A percentile compares a stretch with the other conserved stretches of the same genome.
phyloP scores from a whole-genome alignment of 495 filamentous ascomycete genomes.

The Terfezia claveryi region DNA sequence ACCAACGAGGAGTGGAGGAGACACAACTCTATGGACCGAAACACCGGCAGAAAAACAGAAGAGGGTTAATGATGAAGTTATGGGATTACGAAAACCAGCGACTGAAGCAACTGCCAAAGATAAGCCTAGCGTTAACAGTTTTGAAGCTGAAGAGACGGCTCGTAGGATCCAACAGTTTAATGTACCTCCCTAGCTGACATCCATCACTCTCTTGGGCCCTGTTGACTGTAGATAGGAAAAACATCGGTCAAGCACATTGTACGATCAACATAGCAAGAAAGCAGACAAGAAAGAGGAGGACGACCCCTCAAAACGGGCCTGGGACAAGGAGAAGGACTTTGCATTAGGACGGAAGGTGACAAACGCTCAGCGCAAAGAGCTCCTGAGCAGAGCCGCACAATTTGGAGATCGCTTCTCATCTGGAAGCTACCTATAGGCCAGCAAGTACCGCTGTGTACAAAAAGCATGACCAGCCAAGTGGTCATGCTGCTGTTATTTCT shows the following conservation, averaged over 20 bases:
- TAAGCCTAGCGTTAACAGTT: slow-evolving; percentile 14
- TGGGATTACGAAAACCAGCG: slow-evolving; percentile 39
- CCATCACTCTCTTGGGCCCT: slow-evolving; percentile 1
- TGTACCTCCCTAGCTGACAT: slow-evolving; percentile 18
- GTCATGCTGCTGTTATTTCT: too few relatives aligned
- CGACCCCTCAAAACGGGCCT: slow-evolving; percentile 71
- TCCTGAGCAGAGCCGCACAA: slow-evolving; percentile 58
- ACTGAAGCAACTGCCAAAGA: slow-evolving; percentile 16
- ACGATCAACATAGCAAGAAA: slow-evolving; percentile 35
- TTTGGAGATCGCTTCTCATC: slow-evolving; percentile 66
- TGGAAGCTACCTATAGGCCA: slow-evolving; percentile 38
- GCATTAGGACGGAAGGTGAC: slow-evolving; percentile 48
- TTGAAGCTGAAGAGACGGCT: slow-evolving; percentile 28
- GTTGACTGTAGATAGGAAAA: slow-evolving; percentile 26
- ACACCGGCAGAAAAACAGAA: slow-evolving; percentile 72
- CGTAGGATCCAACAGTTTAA: slow-evolving; percentile 37
- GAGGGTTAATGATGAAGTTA: slow-evolving; percentile 60
- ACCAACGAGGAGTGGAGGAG: slow-evolving; percentile 19
- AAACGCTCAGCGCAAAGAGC: slow-evolving; percentile 49
- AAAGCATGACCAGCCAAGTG: too few relatives aligned
- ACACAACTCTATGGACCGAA: slow-evolving; percentile 66
- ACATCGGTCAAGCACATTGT: slow-evolving; percentile 38
- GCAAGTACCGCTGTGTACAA: too few relatives aligned
- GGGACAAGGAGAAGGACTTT: slow-evolving; percentile 93
- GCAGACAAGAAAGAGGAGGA: slow-evolving; percentile 45